Conservation (phyloP, 2,329 filamentous ascomycete species). For the Neoscytalidium dimidiatum region DNA sequence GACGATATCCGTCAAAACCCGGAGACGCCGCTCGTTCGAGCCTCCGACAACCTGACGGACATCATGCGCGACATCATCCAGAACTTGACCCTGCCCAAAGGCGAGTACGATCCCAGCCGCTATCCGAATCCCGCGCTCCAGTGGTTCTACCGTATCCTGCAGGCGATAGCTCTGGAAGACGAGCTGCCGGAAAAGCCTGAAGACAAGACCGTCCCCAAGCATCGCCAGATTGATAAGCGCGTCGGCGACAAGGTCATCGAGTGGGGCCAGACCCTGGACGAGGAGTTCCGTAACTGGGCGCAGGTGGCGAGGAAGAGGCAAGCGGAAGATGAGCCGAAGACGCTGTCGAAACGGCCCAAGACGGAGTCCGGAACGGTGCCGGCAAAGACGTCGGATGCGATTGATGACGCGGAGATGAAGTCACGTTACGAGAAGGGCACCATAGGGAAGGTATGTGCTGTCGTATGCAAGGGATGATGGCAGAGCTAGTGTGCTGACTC, state of each 20-base stretch:
- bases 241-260: slow-evolving; percentile 76
- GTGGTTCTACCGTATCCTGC: slow-evolving; percentile 95
- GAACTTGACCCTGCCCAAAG: slow-evolving; percentile 86
- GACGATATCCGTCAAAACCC: slow-evolving; percentile 83
- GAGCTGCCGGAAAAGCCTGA: slow-evolving; percentile 73
- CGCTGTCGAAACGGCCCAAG: slow-evolving; percentile 49
- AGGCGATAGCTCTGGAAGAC: slow-evolving; percentile 88
- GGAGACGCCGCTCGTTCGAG: slow-evolving; percentile 50
- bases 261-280: slow-evolving; percentile 71
- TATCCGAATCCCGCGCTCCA: slow-evolving; percentile 90
- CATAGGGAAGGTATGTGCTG: slow-evolving; percentile 40
- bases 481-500: not conserved
- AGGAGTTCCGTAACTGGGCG: slow-evolving; percentile 49
- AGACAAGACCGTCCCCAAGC: slow-evolving; percentile 83
- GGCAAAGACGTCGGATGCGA: slow-evolving; percentile 32
- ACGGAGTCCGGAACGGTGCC: slow-evolving; percentile 28
- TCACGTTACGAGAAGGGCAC: slow-evolving; percentile 44
- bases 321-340: slow-evolving; percentile 23
- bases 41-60: slow-evolving; percentile 72
- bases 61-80: slow-evolving; percentile 81
- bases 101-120: slow-evolving; percentile 76
- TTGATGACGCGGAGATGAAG: slow-evolving; percentile 47
- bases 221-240: slow-evolving; percentile 85
- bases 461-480: not conserved
- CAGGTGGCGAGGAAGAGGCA: slow-evolving; percentile 42